These are phyloP conservation scores for Stramenopiles sp. DNA, from an alignment of 352 stramenopile species.

Conservation along the genomic window DNA sequence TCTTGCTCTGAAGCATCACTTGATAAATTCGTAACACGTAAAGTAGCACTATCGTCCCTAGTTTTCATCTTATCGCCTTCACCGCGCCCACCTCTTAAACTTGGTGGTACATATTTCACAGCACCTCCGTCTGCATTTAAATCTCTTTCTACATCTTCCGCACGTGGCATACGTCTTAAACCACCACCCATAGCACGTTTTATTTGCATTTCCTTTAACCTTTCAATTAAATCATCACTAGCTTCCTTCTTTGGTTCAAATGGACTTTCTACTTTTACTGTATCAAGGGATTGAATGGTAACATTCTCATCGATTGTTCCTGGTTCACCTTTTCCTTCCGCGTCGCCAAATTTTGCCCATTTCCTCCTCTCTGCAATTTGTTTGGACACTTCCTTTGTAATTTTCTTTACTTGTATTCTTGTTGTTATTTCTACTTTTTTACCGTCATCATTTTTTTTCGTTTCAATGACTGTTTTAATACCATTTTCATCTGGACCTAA, in stretches of 20 bases:
- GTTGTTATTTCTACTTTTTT: conserved; percentile 71
- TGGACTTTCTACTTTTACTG: neutral
- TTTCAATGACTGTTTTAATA: conserved; percentile 58
- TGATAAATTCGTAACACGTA: conserved; percentile 96
- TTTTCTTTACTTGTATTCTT: conserved; percentile 44
- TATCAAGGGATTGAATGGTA: neutral
- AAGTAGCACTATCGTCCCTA: conserved; percentile 57
- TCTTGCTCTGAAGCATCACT: conserved; percentile 92
- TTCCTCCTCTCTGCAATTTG: conserved; percentile 21
- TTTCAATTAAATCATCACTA: neutral
- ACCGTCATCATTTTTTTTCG: conserved; percentile 59
- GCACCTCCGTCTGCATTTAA: conserved; percentile 25
- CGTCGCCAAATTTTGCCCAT: conserved; percentile 55
- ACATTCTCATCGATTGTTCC: conserved; percentile 4
- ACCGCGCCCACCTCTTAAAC: conserved; percentile 31
- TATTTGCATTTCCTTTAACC: conserved; percentile 6
- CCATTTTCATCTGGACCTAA: conserved; percentile 49
- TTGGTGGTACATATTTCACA: conserved; percentile 56
- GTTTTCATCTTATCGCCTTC: neutral
- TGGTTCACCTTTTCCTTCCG: conserved; percentile 11
- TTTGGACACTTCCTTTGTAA: conserved; percentile 10
- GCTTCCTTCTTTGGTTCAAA: conserved; percentile 4
- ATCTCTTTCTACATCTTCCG: conserved; percentile 8
- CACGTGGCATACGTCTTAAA: neutral
- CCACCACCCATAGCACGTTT: conserved; percentile 1